Evolutionary conservation across 768 basidiomycete genomes (phyloP).

Genomic region (Lactarius quietus): DNA sequence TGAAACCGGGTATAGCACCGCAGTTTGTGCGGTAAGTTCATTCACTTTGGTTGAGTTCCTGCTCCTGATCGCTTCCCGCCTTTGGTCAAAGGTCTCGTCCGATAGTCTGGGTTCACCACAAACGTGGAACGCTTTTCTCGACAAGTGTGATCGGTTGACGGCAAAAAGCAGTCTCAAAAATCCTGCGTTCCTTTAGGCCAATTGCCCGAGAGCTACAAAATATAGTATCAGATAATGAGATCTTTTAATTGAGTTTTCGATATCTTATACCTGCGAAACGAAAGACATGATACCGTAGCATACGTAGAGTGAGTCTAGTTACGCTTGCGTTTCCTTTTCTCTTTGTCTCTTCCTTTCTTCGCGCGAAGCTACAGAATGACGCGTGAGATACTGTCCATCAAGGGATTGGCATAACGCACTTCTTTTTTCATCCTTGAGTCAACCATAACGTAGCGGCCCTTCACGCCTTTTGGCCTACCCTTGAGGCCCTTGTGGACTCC

Average conservation of each 20-base stretch:
- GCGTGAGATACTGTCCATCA: conserved; percentile 14
- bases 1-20: conserved; percentile 49
- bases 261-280: conserved; percentile 2
- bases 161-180: conserved; percentile 25
- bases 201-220: conserved; percentile 2
- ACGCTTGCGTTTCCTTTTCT: conserved; percentile 56
- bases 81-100: conserved; percentile 43
- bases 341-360: conserved; percentile 74
- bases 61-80: conserved; percentile 10
- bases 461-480: conserved; percentile 93
- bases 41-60: not conserved
- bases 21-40: conserved; percentile 50
- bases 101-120: conserved; percentile 36
- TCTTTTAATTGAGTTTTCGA: not conserved
- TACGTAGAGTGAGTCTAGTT: conserved; percentile 26
- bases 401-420: conserved; percentile 41
- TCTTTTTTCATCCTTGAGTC: conserved; percentile 94
- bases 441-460: conserved; percentile 93
- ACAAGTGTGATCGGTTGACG: conserved; percentile 41
- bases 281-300: not conserved
- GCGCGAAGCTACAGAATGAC: conserved; percentile 61
- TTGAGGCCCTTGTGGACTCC: conserved; percentile 86
- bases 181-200: not conserved
- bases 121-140: conserved; percentile 46
- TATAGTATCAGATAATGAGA: not conserved